Conservation (phyloP, 1,139 yeast genomes). For the Lodderomyces oxycetoniae region DNA sequence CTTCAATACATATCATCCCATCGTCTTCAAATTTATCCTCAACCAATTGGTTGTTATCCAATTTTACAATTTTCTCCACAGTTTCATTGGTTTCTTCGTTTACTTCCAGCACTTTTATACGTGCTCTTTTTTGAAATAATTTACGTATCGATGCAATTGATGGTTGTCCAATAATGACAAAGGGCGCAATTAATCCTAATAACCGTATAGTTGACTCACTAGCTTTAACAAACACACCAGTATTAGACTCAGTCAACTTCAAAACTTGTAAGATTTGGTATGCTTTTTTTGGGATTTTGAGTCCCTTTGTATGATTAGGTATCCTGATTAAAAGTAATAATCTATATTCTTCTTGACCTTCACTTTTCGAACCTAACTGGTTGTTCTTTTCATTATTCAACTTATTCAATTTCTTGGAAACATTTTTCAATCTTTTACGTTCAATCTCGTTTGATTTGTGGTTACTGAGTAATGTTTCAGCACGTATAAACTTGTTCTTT, state of each 20-base stretch:
- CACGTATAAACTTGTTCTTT: constrained; percentile 54
- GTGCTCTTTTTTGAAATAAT: constrained; percentile 71
- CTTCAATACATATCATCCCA: constrained; percentile 77
- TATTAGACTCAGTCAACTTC: constrained; percentile 54
- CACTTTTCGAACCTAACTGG: constrained; percentile 14
- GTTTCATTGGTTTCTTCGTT: constrained; percentile 24
- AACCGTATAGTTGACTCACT: constrained; percentile 54
- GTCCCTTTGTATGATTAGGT: constrained; percentile 52
- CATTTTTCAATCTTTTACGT: constrained; percentile 59
- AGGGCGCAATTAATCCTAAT: constrained; percentile 64
- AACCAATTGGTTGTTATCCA: constrained; percentile 69
- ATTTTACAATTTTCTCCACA: constrained; percentile 31
- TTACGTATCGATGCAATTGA: constrained; percentile 66
- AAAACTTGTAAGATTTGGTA: constrained; percentile 52
- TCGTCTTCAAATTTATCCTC: constrained; percentile 61
- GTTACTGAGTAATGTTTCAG: constrained; percentile 66
- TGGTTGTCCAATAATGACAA: constrained; percentile 69
- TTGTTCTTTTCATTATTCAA: constrained; percentile 12
- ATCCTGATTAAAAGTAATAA: constrained; percentile 64
- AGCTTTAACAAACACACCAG: constrained; percentile 67
- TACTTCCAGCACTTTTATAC: constrained; percentile 38
- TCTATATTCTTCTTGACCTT: constrained; percentile 37
- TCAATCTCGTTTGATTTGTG: constrained; percentile 63
- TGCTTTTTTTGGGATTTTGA: constrained; percentile 65
- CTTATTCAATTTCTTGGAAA: constrained; percentile 38